Base-by-base conservation (phyloP, 495 filamentous ascomycete species). In the Aspergillus baeticus region DNA sequence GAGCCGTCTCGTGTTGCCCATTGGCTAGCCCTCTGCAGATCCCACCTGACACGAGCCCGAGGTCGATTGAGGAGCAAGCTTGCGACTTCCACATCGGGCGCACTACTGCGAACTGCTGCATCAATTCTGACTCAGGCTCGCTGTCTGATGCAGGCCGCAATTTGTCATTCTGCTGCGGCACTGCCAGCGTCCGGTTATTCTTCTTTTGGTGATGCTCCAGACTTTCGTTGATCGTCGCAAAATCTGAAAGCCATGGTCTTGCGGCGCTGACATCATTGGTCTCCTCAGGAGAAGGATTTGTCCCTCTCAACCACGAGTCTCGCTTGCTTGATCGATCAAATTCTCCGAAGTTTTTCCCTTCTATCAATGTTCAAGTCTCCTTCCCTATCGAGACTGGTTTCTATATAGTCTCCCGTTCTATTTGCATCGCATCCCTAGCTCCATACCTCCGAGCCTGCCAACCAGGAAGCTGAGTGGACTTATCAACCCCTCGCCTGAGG, bases 351-450 rank as follows among this genome's bases (percentile, higher is more conserved):
- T 21, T 46, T 52, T 29, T 31, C 55, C 39, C 42, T n/a, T 10
- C 36, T n/a, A 31, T 26, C 15, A 13, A 8, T 44, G 41, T 23
- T 14, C 51, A 45, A 15, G 26, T 37, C 15, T 17, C 46, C 49
- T 60, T 21, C 57, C 57, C 18, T 23, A 42, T 60, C 43, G 57
- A 60, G 57, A 36, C 31, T 55, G 51, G 51, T 46, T 49, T 35
- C 45, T 29, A 51, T 51, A 60, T 60, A 60, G 57, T 50, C 37
- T 51, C 38, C 11, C 29, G 29, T 44, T 60, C 51, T 55, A 60
- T 57, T 46, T 55, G 47, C 34, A 48, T 37, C 51, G 31, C 51
- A 55, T 51, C 57, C 51, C 51, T 48, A 57, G 45, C 43, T 42
- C 35, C 26, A 29, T 8, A 8, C 35, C 36, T n/a, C 36, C 36